Base-by-base conservation (phyloP, 768 basidiomycete species). In the Phaffia tasmanica region DNA sequence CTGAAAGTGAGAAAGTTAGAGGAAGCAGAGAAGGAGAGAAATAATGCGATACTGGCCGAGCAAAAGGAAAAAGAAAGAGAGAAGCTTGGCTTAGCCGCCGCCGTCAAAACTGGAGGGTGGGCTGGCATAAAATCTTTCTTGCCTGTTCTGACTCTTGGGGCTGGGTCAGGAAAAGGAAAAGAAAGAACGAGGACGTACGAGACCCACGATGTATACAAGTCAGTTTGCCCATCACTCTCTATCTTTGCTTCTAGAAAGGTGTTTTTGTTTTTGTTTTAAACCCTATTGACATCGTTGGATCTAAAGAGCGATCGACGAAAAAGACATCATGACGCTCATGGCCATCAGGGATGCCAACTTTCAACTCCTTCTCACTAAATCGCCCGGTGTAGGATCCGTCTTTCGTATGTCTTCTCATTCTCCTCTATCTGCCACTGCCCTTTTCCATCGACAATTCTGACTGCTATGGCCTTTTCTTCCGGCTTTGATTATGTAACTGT, bases 281-380 rank as follows among this genome's bases (percentile, higher is more conserved):
- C 35, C 25, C 7, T 1, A 23, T 42, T 42, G 35, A 42, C 11
- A 11, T 11, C 35, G 11, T 42, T 11, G 11, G 11, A 9, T 46
- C 16, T 27, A 16, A 49, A 65, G 86, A 60, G 93, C 93, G 1
- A 82, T 97, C 25, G 93, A 98, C 71, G 80, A 80, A 48, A 87
- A 86, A 72, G 87, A 97, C 76, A 79, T 94, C 46, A 81, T 83
- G 75, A 86, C 83, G 73, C 79, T 93, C 9, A 88, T 88, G 86
- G 86, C 67, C 88, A 91, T 73, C 81, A 81, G 65, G 84, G 86
- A 14, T 89, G 90, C 70, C 83, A 85, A 74, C 89, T 91, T 66
- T 57, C 29, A 30, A 21, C 35, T 65, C 0, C 51, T 65, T 29
- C 64, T 65, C 6, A 58, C 29, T 7, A 49, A 58, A 21, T 59